Conservation (phyloP, 441 rosid species). For the Syzygium syzygioides region DNA sequence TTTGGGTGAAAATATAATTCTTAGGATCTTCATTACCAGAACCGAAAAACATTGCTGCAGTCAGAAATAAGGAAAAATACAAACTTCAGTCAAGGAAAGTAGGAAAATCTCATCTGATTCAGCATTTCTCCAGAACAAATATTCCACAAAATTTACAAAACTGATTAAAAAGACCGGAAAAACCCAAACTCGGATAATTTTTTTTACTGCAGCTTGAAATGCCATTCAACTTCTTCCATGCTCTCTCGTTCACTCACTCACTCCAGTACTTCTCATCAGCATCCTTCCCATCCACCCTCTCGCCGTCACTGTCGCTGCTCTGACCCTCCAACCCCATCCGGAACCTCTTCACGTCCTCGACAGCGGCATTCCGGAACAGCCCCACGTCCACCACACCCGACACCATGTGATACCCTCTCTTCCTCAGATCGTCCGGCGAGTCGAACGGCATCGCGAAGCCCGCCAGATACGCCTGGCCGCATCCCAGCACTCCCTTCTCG, state of each 20-base stretch:
- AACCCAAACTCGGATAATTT: rapidly evolving
- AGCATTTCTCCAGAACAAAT: background rate
- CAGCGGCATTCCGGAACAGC: slow-evolving; percentile 56
- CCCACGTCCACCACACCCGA: slow-evolving; percentile 72
- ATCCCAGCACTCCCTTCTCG: slow-evolving; percentile 64
- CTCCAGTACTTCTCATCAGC: slow-evolving; percentile 76
- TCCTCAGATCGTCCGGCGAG: slow-evolving; percentile 34
- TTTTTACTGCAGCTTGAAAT: background rate
- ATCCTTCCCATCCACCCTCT: slow-evolving; percentile 25
- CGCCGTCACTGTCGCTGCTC: slow-evolving; percentile 32
- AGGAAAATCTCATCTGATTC: background rate
- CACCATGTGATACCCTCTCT: slow-evolving; percentile 79
- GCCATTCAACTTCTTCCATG: background rate
- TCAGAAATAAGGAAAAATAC: background rate
- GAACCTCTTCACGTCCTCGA: slow-evolving; percentile 78
- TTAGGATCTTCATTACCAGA: background rate
- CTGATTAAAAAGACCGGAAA: background rate
- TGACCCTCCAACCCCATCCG: slow-evolving; percentile 36
- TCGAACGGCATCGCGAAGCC: slow-evolving; percentile 88
- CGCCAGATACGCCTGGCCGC: slow-evolving; percentile 54
- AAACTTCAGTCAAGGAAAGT: background rate
- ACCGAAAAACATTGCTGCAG: background rate
- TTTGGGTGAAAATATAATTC: background rate
- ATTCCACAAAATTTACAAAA: background rate
- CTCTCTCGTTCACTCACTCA: slow-evolving; percentile 22